Conservation (phyloP, 805 yeast species). For the Candida silvicultrix region DNA sequence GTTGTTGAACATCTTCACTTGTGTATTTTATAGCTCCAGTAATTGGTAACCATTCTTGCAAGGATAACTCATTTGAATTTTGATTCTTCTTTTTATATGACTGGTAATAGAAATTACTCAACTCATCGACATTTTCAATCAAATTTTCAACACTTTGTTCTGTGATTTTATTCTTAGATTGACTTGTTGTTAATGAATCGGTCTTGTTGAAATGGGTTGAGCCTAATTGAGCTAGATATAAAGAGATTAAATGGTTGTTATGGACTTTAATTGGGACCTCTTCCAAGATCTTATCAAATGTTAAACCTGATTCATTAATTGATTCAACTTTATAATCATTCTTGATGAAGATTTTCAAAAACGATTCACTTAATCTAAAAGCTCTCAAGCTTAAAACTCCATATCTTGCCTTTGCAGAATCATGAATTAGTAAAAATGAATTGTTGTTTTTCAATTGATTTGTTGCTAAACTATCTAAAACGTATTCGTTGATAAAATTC, state of each 20-base stretch:
- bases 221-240: slow-evolving; percentile 36
- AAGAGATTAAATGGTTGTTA: slow-evolving; percentile 61
- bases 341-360: slow-evolving; percentile 40
- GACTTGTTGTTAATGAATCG: slow-evolving; percentile 12
- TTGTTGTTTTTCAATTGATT: slow-evolving; percentile 53
- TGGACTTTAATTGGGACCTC: slow-evolving; percentile 63
- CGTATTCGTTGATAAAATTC: slow-evolving; percentile 55
- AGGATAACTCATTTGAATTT: slow-evolving; percentile 5
- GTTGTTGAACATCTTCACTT: slow-evolving; percentile 21
- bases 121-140: slow-evolving; percentile 20
- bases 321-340: slow-evolving; percentile 63
- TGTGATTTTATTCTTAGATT: slow-evolving; percentile 12
- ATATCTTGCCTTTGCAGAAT: slow-evolving; percentile 60
- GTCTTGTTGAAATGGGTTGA: slow-evolving; percentile 15
- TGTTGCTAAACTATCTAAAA: slow-evolving; percentile 63
- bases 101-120: slow-evolving; percentile 20
- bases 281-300: slow-evolving; percentile 60
- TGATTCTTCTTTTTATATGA: slow-evolving; percentile 16
- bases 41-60: slow-evolving; percentile 24
- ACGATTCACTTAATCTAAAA: slow-evolving; percentile 57
- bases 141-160: slow-evolving; percentile 15
- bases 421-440: slow-evolving; percentile 55
- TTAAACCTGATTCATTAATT: slow-evolving; percentile 52
- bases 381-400: slow-evolving; percentile 63
- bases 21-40: slow-evolving; percentile 23